Base-by-base conservation (phyloP, 1,284 basidiomycete species). In the Ustilago trichophora region DNA sequence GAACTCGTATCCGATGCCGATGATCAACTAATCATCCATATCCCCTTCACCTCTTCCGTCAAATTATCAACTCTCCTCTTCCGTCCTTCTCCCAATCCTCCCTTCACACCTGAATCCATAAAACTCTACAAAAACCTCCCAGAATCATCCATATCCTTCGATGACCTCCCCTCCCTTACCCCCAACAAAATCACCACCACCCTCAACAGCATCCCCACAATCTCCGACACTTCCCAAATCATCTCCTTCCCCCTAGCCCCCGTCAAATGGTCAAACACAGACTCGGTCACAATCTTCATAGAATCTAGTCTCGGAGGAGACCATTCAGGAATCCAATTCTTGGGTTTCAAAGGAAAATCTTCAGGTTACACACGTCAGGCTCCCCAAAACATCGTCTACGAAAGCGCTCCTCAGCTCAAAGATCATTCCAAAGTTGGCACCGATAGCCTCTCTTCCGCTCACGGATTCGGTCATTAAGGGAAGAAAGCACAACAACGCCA, bases 261-360 rank as follows among this genome's bases (percentile, higher is more conserved):
- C 2, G 73, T 78, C 43, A 76, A 77, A 29, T 79, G 78, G 57
- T 35, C 70, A 22, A 72, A 73, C 36, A 78, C 79, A 12, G 65
- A 72, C 31, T 21, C 31, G 19, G 21, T 80, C 38, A 75, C 74
- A 15, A 40, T 80, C 36, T 80, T 78, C 37, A 41, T 80, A 31
- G 70, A 73, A 11, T 32, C 50, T 6, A 45, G 46, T 27, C 25
- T 65, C 11, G 76, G 73, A 27, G 62, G 37, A 6, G 57, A 73
- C 10, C 54, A 59, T 11, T 25, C 59, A 3, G 53, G 35, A 3
- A 62, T 80, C 43, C 73, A 72, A 21, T 80, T 73, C 52, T 19
- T 77, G 4, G 78, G 77, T 11, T 77, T 80, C 64, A 72, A 74
- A 15, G 78, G 78, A 19, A 75, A 77, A 37, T 40, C n/a, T 18